Evolutionary conservation across 371 early-diverging fungal genomes (phyloP).

Genomic region (Rhizopus delemar): DNA sequence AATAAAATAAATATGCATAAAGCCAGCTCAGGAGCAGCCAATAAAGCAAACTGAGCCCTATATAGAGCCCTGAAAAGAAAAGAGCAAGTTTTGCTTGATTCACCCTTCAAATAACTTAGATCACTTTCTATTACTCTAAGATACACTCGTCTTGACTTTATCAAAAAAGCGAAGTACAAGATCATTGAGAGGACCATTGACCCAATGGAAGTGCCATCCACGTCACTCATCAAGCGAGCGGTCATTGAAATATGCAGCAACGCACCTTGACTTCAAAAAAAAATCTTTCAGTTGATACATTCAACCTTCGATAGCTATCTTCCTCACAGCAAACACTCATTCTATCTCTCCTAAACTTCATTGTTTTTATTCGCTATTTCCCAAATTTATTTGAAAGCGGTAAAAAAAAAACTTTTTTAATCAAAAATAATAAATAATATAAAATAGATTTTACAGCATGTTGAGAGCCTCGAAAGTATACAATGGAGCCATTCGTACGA

Average conservation of each 20-base stretch:
- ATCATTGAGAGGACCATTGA: too few relatives aligned
- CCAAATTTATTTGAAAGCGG: neutral
- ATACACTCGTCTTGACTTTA: too few relatives aligned
- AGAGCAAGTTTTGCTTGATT: too few relatives aligned
- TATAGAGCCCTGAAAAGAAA: too few relatives aligned
- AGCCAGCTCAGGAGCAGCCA: too few relatives aligned
- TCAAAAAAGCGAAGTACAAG: too few relatives aligned
- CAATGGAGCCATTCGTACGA: slow-evolving; percentile 24
- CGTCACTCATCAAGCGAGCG: slow-evolving; percentile 2
- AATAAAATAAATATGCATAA: too few relatives aligned
- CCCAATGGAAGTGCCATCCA: neutral
- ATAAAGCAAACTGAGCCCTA: too few relatives aligned
- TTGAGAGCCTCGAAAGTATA: slow-evolving; percentile 34
- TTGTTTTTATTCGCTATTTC: neutral
- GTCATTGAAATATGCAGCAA: neutral
- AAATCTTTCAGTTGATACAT: slow-evolving; percentile 6
- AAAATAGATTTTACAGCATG: slow-evolving; percentile 19
- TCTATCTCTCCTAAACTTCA: neutral
- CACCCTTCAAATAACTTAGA: too few relatives aligned
- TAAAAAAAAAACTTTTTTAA: neutral
- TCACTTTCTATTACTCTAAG: too few relatives aligned
- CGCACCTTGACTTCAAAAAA: neutral
- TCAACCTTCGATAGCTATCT: neutral
- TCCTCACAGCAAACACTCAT: neutral
- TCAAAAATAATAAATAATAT: slow-evolving; percentile 57